Conservation (phyloP, 495 filamentous ascomycete genomes). For the Terfezia boudieri region DNA sequence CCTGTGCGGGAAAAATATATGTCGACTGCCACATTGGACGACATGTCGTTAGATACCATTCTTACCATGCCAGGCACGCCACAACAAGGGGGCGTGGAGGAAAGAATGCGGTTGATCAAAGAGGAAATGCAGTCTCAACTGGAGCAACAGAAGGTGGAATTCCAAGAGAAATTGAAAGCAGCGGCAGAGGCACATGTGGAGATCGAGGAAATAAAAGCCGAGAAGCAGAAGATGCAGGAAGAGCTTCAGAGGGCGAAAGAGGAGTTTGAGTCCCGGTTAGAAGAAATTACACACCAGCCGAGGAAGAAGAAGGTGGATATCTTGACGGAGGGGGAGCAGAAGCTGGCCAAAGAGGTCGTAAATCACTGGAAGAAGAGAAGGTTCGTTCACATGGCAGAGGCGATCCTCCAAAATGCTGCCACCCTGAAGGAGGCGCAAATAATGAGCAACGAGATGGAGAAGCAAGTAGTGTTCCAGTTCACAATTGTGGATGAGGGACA, state of each 20-base stretch:
- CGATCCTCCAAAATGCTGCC: slow-evolving; percentile 65
- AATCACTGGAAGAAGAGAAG: slow-evolving; percentile 62
- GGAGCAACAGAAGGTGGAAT: slow-evolving; percentile 70
- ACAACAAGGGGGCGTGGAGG: slow-evolving; percentile 49
- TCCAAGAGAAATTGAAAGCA: slow-evolving; percentile 53
- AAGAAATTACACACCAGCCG: slow-evolving; percentile 31
- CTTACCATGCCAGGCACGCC: slow-evolving; percentile 89
- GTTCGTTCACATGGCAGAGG: slow-evolving; percentile 89
- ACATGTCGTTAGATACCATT: slow-evolving; percentile 85
- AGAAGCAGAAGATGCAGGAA: slow-evolving; percentile 75
- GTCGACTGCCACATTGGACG: slow-evolving; percentile 85
- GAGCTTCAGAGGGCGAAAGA: slow-evolving; percentile 54
- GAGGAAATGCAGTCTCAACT: slow-evolving; percentile 78
- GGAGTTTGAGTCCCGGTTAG: slow-evolving; percentile 47
- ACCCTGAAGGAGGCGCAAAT: slow-evolving; percentile 88
- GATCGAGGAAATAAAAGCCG: slow-evolving; percentile 59
- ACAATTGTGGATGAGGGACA: slow-evolving; percentile 77
- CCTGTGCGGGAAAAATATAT: slow-evolving; percentile 86
- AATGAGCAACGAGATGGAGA: slow-evolving; percentile 92
- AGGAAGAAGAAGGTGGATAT: slow-evolving; percentile 31
- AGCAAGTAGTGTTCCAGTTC: slow-evolving; percentile 87
- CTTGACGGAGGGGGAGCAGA: slow-evolving; percentile 45
- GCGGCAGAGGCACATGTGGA: slow-evolving; percentile 60
- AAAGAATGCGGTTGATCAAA: slow-evolving; percentile 46
- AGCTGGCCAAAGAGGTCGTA: slow-evolving; percentile 39